phyloP scores from a whole-genome alignment of 116 monocot species.

The Phalaenopsis hybrid region DNA sequence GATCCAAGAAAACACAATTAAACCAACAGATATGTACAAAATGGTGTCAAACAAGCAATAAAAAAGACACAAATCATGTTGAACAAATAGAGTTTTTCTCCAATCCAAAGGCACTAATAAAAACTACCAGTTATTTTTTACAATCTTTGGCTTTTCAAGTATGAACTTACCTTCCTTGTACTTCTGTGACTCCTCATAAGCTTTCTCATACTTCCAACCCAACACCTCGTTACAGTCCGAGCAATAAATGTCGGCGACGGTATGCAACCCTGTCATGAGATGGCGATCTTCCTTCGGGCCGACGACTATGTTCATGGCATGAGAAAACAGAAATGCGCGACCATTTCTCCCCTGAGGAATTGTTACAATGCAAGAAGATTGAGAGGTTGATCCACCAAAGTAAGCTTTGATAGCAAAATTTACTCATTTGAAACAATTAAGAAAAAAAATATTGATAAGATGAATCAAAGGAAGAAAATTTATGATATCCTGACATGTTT shows the following conservation, averaged over 20 bases:
- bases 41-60: too few relatives aligned
- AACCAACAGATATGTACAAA: too few relatives aligned
- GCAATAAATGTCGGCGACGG: slow-evolving; percentile 76
- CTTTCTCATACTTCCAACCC: slow-evolving; percentile 80
- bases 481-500: too few relatives aligned
- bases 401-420: background rate
- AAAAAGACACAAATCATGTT: too few relatives aligned
- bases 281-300: slow-evolving; percentile 78
- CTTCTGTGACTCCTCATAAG: slow-evolving; percentile 39
- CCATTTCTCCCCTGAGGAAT: slow-evolving; percentile 51
- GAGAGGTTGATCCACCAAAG: too few relatives aligned
- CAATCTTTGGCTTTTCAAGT: slow-evolving; percentile 39
- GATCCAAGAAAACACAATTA: too few relatives aligned
- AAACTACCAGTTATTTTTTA: slow-evolving; percentile 39
- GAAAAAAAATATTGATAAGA: too few relatives aligned
- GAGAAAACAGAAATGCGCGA: slow-evolving; percentile 47
- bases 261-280: slow-evolving; percentile 72
- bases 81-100: background rate
- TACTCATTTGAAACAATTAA: slow-evolving; percentile 7
- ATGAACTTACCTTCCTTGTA: slow-evolving; percentile 53
- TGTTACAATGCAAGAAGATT: background rate
- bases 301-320: slow-evolving; percentile 54
- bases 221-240: slow-evolving; percentile 59
- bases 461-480: too few relatives aligned
- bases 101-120: background rate